phyloP scores from a whole-genome alignment of 2,329 filamentous ascomycete genomes.

The Colletotrichum gigasporum region DNA sequence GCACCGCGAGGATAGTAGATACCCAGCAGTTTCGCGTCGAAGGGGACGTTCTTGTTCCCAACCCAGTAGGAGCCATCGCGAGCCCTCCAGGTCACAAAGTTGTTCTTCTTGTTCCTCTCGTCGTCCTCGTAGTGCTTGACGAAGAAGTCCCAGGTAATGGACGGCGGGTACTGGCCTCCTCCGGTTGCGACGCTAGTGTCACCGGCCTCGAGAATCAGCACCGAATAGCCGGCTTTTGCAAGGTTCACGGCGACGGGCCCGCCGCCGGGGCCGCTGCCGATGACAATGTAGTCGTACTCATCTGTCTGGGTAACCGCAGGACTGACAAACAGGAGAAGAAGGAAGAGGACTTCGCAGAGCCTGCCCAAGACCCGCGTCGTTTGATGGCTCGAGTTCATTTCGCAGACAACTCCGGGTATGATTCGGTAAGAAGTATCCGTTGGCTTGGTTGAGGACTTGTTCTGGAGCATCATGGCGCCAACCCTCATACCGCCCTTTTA shows the following conservation, averaged over 20 bases:
- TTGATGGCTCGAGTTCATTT: neutral
- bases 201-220: constrained; percentile 66
- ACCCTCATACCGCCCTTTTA: too few relatives aligned
- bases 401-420: too few relatives aligned
- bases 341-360: neutral
- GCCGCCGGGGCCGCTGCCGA: constrained; percentile 66
- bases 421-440: neutral
- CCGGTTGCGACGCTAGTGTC: constrained; percentile 38
- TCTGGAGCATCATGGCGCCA: too few relatives aligned
- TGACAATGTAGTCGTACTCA: constrained; percentile 65
- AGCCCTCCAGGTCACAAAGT: constrained; percentile 38
- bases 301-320: neutral
- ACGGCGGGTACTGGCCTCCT: constrained; percentile 34
- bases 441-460: too few relatives aligned
- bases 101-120: constrained; percentile 58
- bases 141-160: constrained; percentile 68
- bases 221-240: constrained; percentile 62
- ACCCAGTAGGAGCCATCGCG: neutral
- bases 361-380: neutral
- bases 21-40: neutral
- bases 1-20: constrained; percentile 24
- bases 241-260: constrained; percentile 63
- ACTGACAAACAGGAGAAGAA: neutral
- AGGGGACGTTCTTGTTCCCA: neutral
- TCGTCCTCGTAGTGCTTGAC: constrained; percentile 67